Base-by-base conservation (phyloP, 108 stramenopile genomes). In the Craspedostauros australis region DNA sequence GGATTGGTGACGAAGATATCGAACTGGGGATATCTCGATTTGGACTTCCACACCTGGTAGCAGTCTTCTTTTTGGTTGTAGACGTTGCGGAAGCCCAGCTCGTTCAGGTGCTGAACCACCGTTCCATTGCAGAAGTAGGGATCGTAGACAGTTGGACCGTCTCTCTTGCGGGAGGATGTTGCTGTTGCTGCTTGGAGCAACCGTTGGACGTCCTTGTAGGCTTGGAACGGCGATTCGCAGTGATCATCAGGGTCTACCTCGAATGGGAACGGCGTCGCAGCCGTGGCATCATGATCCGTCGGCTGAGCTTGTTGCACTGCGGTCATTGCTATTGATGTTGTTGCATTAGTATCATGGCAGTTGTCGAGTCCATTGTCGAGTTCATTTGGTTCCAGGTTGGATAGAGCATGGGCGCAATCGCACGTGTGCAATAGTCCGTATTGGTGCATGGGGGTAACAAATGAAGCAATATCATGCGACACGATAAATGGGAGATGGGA, bases 101-200 rank as follows among this genome's bases (percentile, higher is more conserved):
- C 46, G 5, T 48, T 45, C 37, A 99, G 64, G 48, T 91, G 79
- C 5, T 53, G 50, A 0, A 72, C 57, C 3, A 97, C 93, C 5
- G 76, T 70, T 19, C 98, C 98, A 54, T 95, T 79, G 66, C 98
- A 99, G 68, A 67, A 99, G 73, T 97, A 99, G 3, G 98, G 98
- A 71, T 99, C 95, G 58, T 98, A 99, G 37, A 99, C 91, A 34
- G 24, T 40, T 44, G 88, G 41, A 0, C 32, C 53, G 15, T 14
- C 30, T 20, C 16, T 14, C 18, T 62, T 9, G n/a, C n/a, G n/a
- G n/a, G n/a, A n/a, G 16, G 19, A 41, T 15, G 31, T 58, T 36
- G 36, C 50, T 58, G 46, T 47, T 15, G 90, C 61, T 34, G 54
- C 50, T 32, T 62, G 29, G 41, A 98, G 66, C 15, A 95, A 45